Evolutionary conservation across 495 filamentous ascomycete species (phyloP).

Genomic region (Hapsidospora chrysogenum): DNA sequence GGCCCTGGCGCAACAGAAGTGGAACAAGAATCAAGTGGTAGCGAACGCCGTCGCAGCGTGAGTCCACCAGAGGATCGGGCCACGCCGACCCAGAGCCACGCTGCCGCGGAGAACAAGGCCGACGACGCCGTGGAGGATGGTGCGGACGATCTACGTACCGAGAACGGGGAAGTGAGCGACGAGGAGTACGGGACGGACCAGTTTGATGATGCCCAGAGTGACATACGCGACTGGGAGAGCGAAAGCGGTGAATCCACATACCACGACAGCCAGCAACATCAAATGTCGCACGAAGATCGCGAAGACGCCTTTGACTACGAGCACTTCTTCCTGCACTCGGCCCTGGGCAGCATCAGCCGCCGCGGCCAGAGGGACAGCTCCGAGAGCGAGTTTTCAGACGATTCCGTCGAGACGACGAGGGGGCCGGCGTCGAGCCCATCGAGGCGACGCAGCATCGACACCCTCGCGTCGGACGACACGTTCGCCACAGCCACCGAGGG

Average conservation of each 20-base stretch:
- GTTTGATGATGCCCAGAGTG: slow-evolving; percentile 11
- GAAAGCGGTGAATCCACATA: slow-evolving; percentile 38
- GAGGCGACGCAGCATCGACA: slow-evolving; percentile 45
- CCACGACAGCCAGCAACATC: slow-evolving; percentile 35
- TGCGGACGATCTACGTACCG: slow-evolving; percentile 18
- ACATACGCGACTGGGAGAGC: slow-evolving; percentile 18
- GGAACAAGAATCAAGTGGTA: not conserved
- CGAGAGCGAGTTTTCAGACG: slow-evolving; percentile 40
- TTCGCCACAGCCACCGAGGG: slow-evolving; percentile 76
- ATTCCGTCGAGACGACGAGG: slow-evolving; percentile 61
- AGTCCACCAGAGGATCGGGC: too few species aligned
- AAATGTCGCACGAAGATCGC: slow-evolving; percentile 70
- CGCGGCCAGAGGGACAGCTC: slow-evolving; percentile 28
- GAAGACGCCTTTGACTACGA: slow-evolving; percentile 97
- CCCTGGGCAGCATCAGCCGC: slow-evolving; percentile 54
- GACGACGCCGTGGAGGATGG: slow-evolving; percentile 14
- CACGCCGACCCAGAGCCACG: too few species aligned
- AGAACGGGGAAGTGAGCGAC: slow-evolving; percentile 9
- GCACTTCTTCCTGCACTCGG: slow-evolving; percentile 83
- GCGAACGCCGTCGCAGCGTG: too few species aligned
- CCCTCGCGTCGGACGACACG: slow-evolving; percentile 59
- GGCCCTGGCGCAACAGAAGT: slow-evolving; percentile 1
- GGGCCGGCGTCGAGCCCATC: slow-evolving; percentile 19
- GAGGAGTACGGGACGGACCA: slow-evolving; percentile 3
- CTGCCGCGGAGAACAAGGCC: too few species aligned